phyloP scores from a whole-genome alignment of 1,284 basidiomycete species.

The Melampsora abietis-canadensis region DNA sequence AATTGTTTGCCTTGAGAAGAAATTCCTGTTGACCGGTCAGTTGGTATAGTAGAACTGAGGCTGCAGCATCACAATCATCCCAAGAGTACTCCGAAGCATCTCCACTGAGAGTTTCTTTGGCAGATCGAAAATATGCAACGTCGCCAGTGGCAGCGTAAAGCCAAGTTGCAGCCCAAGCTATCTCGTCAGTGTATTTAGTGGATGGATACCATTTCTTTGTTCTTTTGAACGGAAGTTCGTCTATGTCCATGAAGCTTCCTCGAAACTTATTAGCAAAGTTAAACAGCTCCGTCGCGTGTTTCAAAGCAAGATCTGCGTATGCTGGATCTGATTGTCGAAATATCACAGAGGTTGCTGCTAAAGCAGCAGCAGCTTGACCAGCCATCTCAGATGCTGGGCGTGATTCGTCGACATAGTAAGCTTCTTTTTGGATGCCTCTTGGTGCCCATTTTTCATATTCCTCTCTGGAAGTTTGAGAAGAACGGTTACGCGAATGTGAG shows the following conservation, averaged over 20 bases:
- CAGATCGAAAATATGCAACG: not conserved
- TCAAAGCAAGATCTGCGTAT: not conserved
- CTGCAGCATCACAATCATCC: not conserved
- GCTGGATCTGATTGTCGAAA: not conserved
- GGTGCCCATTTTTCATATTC: slow-evolving; percentile 6
- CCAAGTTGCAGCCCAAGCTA: slow-evolving; percentile 6
- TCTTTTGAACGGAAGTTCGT: slow-evolving; percentile 1
- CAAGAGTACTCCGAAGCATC: not conserved
- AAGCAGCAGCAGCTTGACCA: slow-evolving; percentile 5
- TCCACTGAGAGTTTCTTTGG: not conserved
- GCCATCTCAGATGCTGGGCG: not conserved
- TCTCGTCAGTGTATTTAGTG: not conserved
- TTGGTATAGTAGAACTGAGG: not conserved
- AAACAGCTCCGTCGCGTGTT: not conserved
- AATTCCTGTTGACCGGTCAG: not conserved
- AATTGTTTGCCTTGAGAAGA: not conserved
- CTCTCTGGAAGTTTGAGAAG: not conserved
- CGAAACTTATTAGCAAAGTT: slow-evolving; percentile 4
- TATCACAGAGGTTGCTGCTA: not conserved
- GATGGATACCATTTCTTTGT: slow-evolving; percentile 3
- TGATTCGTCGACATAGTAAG: slow-evolving; percentile 1
- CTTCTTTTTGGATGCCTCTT: slow-evolving; percentile 1
- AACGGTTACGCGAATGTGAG: no score
- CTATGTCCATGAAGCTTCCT: slow-evolving; percentile 1
- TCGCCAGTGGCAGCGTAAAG: not conserved